Evolutionary conservation across 2,329 filamentous ascomycete genomes (phyloP), one percentile per base, ranked within the genome.

Genomic region (Pestalotiopsis sp.): DNA sequence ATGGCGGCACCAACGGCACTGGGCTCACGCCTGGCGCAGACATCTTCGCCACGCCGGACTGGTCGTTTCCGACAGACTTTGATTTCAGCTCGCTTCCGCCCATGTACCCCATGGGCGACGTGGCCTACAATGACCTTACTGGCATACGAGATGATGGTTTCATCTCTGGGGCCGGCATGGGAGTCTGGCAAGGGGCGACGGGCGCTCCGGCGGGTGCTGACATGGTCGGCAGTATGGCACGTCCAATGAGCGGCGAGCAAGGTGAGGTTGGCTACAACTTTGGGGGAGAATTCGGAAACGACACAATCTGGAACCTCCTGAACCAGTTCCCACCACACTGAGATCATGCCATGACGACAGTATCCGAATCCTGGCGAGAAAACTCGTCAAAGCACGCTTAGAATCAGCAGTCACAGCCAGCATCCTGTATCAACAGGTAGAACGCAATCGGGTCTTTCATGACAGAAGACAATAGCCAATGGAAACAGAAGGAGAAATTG

Each of bases 261-360:
- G 73, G 76, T n/a, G 74, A 76, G 58, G 70, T 72, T 38, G 72
- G 77, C 36, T 86, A 84, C 84, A 82, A 85, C 69, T 89, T 89
- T 77, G 86, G 84, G 27, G 87, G 87, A 1, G 85, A 84, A 68
- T 87, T 88, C 77, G 83, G 82, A 2, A 81, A 82, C 62, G 86
- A 88, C 72, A 88, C 85, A 59, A 82, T 89, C 67, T 88, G 87
- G 87, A 85, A 83, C 49, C 76, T 88, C 68, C 74, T 89, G 72
- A 89, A 89, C 73, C 84, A 83, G 71, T 83, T 83, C 71, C 80
- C 81, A 45, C 79, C 77, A 62, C 66, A 74, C 66, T 72, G 66
- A 65, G 23, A 20, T n/a, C 45, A 52, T n/a, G 14, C 17, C n/a
- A 9, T 20, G 9, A 23, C 4, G 45, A 20, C 45, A n/a, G 45